phyloP scores from a whole-genome alignment of 2,329 filamentous ascomycete species.

The Byssoonygena ceratinophila region DNA sequence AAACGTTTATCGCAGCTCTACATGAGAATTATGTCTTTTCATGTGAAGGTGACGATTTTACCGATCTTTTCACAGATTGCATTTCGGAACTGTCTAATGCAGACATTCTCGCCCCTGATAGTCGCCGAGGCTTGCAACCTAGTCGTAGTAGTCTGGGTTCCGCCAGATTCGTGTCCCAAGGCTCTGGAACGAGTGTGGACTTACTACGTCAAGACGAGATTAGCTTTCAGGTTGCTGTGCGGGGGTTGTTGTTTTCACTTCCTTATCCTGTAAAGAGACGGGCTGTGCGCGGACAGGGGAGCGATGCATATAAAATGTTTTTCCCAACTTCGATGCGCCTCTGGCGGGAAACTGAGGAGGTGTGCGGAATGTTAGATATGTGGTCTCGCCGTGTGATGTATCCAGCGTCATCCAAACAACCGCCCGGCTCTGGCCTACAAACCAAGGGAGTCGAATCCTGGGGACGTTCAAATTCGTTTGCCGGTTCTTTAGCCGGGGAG shows the following conservation, averaged over 20 bases:
- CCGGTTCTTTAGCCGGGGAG: neutral
- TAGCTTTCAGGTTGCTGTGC: conserved; percentile 78
- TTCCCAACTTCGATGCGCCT: conserved; percentile 77
- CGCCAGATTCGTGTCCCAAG: conserved; percentile 37
- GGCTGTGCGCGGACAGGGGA: conserved; percentile 30
- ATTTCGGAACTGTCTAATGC: conserved; percentile 78
- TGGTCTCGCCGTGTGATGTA: conserved; percentile 32
- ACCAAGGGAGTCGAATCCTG: conserved; percentile 30
- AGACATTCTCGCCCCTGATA: conserved; percentile 69
- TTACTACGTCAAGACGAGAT: conserved; percentile 85
- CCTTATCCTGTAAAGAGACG: conserved; percentile 69
- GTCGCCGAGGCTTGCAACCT: conserved; percentile 27
- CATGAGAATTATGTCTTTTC: conserved; percentile 92
- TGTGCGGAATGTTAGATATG: conserved; percentile 53
- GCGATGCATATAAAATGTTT: conserved; percentile 77
- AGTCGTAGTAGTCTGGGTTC: conserved; percentile 41
- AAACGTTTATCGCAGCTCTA: conserved; percentile 78
- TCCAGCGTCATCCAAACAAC: conserved; percentile 16
- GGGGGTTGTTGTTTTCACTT: conserved; percentile 73
- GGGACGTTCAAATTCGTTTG: conserved; percentile 17
- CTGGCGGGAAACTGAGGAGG: conserved; percentile 74
- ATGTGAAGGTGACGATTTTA: conserved; percentile 55
- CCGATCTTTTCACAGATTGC: conserved; percentile 74
- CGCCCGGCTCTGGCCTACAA: conserved; percentile 1
- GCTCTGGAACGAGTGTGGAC: conserved; percentile 54